These are phyloP conservation scores for Phytophthora tubulina DNA, from an alignment of 352 stramenopile species.

Conservation along the genomic window DNA sequence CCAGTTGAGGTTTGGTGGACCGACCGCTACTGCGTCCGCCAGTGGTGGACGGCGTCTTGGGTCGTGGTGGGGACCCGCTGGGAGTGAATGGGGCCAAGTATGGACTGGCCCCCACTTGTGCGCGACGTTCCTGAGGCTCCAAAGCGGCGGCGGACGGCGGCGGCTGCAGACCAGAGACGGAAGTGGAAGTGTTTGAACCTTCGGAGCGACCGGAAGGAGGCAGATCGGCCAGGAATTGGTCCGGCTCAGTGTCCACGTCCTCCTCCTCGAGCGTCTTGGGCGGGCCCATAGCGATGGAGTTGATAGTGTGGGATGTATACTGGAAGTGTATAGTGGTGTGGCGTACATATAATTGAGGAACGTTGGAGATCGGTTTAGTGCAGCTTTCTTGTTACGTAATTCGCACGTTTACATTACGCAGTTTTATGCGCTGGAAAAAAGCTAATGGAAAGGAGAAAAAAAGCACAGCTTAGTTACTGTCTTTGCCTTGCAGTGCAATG, in stretches of 20 bases:
- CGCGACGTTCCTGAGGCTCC: slow-evolving; percentile 61
- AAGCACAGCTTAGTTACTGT: no score
- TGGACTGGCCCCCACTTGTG: slow-evolving; percentile 69
- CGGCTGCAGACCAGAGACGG: slow-evolving; percentile 19
- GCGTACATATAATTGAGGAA: no score
- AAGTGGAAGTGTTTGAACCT: neutral
- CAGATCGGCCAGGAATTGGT: slow-evolving; percentile 43
- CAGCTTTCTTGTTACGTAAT: no score
- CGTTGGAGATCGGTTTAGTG: no score
- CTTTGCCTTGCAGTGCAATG: no score
- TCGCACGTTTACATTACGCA: no score
- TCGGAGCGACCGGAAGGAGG: slow-evolving; percentile 23
- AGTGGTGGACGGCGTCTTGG: slow-evolving; percentile 64
- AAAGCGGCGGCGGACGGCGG: slow-evolving; percentile 32
- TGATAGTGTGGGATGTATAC: neutral
- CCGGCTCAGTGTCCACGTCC: slow-evolving; percentile 33
- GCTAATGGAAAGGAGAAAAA: no score
- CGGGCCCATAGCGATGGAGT: slow-evolving; percentile 21
- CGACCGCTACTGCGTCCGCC: slow-evolving; percentile 18
- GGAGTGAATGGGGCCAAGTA: slow-evolving; percentile 79
- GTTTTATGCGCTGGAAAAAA: no score
- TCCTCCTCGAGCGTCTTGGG: slow-evolving; percentile 35
- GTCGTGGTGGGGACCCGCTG: slow-evolving; percentile 60
- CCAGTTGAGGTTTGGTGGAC: slow-evolving; percentile 62
- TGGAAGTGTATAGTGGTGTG: no score